These are phyloP conservation scores for Quercus cerris DNA, from an alignment of 306 rosid species.

Conservation along the genomic window DNA sequence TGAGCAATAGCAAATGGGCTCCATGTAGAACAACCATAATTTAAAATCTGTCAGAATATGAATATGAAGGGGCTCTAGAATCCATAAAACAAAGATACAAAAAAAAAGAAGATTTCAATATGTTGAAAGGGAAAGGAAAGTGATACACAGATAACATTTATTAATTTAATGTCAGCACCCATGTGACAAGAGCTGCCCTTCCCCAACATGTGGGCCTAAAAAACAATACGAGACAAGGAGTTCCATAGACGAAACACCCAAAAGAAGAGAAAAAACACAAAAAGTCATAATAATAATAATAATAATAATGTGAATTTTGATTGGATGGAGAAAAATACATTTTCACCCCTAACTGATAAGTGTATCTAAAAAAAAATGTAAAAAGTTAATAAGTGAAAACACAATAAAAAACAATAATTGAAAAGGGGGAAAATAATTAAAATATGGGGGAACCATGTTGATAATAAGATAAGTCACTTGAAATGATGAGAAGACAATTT, in stretches of 20 bases:
- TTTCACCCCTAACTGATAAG: neutral
- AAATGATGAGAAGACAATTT: too few species aligned
- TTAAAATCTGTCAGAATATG: neutral
- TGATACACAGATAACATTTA: slow-evolving; percentile 14
- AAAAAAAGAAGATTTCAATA: slow-evolving; percentile 30
- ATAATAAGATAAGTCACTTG: too few species aligned
- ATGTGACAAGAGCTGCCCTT: slow-evolving; percentile 37
- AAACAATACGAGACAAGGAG: slow-evolving; percentile 29
- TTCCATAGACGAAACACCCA: neutral
- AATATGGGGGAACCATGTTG: too few species aligned
- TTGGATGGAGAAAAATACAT: neutral
- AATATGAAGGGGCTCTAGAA: slow-evolving; percentile 16
- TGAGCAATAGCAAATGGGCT: neutral
- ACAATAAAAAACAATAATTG: too few species aligned
- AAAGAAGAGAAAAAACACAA: too few species aligned
- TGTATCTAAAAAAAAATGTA: too few species aligned
- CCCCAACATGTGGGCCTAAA: slow-evolving; percentile 37
- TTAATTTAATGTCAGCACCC: slow-evolving; percentile 41
- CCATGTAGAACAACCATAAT: neutral
- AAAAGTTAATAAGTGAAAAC: too few species aligned
- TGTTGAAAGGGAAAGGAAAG: slow-evolving; percentile 29
- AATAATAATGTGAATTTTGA: neutral
- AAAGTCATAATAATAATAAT: too few species aligned
- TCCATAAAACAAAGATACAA: slow-evolving; percentile 24
- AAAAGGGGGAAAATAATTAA: too few species aligned